Evolutionary conservation across 768 basidiomycete species (phyloP), one percentile per base, ranked within the genome.

Genomic region (Dioszegia crocea): DNA sequence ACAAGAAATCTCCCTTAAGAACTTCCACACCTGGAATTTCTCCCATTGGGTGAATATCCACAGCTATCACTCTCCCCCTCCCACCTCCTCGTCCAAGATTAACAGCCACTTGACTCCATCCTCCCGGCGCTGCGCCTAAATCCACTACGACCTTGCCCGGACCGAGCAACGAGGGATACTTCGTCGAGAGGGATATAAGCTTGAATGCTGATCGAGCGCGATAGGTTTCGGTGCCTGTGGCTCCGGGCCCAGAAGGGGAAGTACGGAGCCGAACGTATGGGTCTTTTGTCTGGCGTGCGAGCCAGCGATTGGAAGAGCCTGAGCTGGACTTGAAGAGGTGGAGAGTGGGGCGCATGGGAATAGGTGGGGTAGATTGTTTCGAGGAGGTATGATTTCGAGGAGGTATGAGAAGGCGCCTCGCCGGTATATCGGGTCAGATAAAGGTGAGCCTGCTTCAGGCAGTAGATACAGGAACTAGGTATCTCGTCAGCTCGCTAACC

Each of bases 171-270:
- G 78, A 60, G 11, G 81, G 81, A 75, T 80, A 84, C 36, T 80
- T 79, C 0, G 81, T 75, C 70, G 89, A 80, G 49, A 98, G 82
- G 66, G 92, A 88, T 59, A 91, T 76, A 16, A 97, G 84, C 78
- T 97, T 97, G 81, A 89, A 94, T 3, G 92, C 91, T 12, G 91
- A 88, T 46, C 94, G 85, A 0, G 93, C 86, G 24, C 91, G 86
- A 76, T 85, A 94, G 11, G 80, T 68, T 30, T 55, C 38, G 1
- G 51, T 19, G 47, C 14, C 43, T n/a, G 36, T 44, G 23, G 19
- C 8, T 19, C 29, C n/a, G 44, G 56, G 48, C 24, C 43, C 12
- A 19, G 36, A 17, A 27, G 62, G 29, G 19, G 63, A 14, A 0
- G 62, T 30, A 16, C 77, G 74, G 0, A 56, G 56, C 4, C 67